These are phyloP conservation scores for Botryotinia narcissicola DNA, from an alignment of 2,329 filamentous ascomycete species.

Conservation along the genomic window DNA sequence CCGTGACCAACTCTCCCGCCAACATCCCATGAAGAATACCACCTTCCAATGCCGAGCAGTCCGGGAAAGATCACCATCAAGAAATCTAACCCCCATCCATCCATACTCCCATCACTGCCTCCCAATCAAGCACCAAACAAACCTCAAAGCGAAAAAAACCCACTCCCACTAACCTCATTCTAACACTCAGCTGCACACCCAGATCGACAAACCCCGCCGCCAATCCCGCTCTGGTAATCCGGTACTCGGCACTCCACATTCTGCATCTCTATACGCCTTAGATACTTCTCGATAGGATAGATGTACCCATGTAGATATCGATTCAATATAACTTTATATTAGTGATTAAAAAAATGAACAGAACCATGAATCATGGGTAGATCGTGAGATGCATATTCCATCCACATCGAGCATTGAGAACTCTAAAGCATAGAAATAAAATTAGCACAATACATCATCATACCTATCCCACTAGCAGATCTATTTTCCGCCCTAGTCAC, in stretches of 20 bases:
- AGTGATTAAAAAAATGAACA: not conserved
- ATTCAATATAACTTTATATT: not conserved
- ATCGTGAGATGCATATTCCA: not conserved
- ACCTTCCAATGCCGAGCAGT: not conserved
- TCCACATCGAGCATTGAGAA: not conserved
- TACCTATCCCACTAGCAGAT: not conserved
- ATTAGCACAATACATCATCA: not conserved
- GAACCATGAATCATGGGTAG: not conserved
- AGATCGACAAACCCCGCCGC: not conserved
- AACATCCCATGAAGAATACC: not conserved
- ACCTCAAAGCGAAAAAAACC: not conserved
- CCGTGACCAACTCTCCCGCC: not conserved
- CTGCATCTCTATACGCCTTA: not conserved
- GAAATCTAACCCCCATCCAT: not conserved
- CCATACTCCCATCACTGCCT: not conserved
- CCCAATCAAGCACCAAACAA: not conserved
- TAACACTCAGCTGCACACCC: not conserved
- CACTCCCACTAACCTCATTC: not conserved
- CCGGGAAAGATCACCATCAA: not conserved
- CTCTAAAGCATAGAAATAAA: not conserved
- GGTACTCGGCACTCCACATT: not conserved
- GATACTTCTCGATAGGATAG: not conserved
- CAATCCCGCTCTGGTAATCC: not conserved
- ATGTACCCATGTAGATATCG: not conserved
- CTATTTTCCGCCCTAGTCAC: not conserved